Base-by-base conservation (phyloP, 768 basidiomycete species). In the Termitomyces sp. region DNA sequence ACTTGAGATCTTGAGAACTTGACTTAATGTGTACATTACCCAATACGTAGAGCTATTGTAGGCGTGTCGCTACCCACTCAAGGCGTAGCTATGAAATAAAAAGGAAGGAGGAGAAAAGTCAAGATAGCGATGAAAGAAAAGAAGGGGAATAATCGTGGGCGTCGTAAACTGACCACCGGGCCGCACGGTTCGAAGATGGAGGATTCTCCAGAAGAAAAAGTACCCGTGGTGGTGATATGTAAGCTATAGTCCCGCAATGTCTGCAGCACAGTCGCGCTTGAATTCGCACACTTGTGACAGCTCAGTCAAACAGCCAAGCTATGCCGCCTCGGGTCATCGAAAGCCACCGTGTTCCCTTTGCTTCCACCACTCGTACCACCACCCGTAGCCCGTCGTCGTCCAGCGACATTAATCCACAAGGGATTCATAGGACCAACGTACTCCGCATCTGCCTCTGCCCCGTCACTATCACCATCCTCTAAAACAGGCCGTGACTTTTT, bases 381-480 rank as follows among this genome's bases (percentile, higher is more conserved):
- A 74, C 71, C 26, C 64, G 32, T 59, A 33, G 76, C 76, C 54
- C 81, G 81, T 64, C 82, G 76, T 50, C 87, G 77, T 9, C 80
- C 80, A 18, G 86, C 86, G 10, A 82, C 67, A 67, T 84, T 85
- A 48, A 80, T 74, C 82, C 85, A 86, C 30, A 71, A 66, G 23
- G 59, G 63, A 43, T 59, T 56, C 8, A 58, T 71, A 62, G 60
- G 66, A 9, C 52, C 66, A 40, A 66, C 63, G 43, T 77, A 86
- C 70, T 89, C 88, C 20, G 78, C 86, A 67, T 90, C 89, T 3
- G 86, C 88, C 63, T 89, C 82, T n/a, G 78, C 81, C 1, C 85
- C 87, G 38, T 87, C 88, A 62, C 84, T 85, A 57, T 88, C 85
- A 4, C 76, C 82, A 4, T 84, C 83, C 1, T 79, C 77, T 1